phyloP scores from a whole-genome alignment of 257 asterid species.

The Jacaranda copaia region DNA sequence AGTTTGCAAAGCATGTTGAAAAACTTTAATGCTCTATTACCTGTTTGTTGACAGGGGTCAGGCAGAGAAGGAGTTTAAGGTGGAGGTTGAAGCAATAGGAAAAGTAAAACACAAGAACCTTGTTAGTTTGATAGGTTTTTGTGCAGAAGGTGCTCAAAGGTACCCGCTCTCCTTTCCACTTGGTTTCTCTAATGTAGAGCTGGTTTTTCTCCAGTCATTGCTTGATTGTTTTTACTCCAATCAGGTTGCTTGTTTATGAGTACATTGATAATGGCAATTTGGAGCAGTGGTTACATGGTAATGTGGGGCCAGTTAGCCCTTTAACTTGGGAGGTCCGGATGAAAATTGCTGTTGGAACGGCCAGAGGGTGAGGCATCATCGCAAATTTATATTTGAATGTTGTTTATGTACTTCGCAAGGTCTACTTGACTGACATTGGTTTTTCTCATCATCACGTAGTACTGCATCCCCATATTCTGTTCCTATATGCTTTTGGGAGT shows the following conservation, averaged over 20 bases:
- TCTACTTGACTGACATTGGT: background rate
- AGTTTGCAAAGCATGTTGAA: constrained; percentile 4
- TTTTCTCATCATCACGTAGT: background rate
- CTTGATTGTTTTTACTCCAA: constrained; percentile 24
- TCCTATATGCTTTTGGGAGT: background rate
- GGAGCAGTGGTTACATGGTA: constrained; percentile 99
- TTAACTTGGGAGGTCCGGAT: constrained; percentile 94
- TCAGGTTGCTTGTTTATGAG: constrained; percentile 94
- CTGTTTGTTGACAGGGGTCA: constrained; percentile 73
- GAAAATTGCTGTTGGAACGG: constrained; percentile 92
- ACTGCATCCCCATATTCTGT: background rate
- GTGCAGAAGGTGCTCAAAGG: constrained; percentile 95
- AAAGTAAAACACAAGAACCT: constrained; percentile 98
- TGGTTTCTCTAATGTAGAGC: constrained; percentile 17
- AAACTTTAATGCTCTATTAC: constrained; percentile 25
- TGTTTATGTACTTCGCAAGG: background rate
- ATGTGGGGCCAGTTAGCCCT: constrained; percentile 89
- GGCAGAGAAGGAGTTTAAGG: constrained; percentile 95
- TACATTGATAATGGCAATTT: constrained; percentile 91
- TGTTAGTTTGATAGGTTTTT: constrained; percentile 87
- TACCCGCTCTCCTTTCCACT: constrained; percentile 30
- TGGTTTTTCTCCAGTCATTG: constrained; percentile 10
- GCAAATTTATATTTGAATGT: background rate
- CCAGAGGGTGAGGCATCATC: constrained; percentile 75
- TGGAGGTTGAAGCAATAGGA: constrained; percentile 99